Base-by-base conservation (phyloP, 371 early-diverging fungal genomes). In the Scutellospora calospora region DNA sequence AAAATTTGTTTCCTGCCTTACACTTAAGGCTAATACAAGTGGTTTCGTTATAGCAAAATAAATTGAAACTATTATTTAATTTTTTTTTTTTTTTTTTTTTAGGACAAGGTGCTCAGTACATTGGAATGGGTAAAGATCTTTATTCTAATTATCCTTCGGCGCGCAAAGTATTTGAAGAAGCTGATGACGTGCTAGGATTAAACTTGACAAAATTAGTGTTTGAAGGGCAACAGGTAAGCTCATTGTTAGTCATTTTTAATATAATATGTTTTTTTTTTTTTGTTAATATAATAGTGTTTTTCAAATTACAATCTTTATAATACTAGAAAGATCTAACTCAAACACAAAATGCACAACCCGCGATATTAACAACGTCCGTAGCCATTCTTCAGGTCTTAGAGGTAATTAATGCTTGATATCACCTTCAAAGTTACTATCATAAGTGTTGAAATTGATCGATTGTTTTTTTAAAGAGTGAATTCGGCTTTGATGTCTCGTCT, bases 91-190 rank as follows among this genome's bases (percentile, higher is more conserved):
- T 12, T 52, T 1, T 84, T 77, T 85, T 83, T 71, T 80, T 86
- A 87, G 96, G 96, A 22, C 96, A 96, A 82, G 96, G 96, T 31
- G 93, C 96, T 9, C 96, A 96, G 85, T 93, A 89, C 84, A 90
- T 96, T 59, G 97, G 98, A 65, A 98, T 98, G 98, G 97, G 96
- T 22, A 89, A 90, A 83, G 98, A 98, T 85, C 86, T 98, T n/a
- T 95, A 94, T 74, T 88, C 92, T 29, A 86, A 88, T 33, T 97
- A 90, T 79, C 81, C 92, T 4, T 91, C 91, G 3, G 95, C 98
- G 14, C 92, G 92, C 54, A 89, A 88, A 29, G 94, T 95, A 0
- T 94, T 97, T 81, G 97, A 97, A 72, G 96, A 97, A 84, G 96
- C 92, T 25, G 95, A 98, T 81, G 95, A 95, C 51, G 93, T 91